Conservation (phyloP, 371 early-diverging fungal species). For the Lichtheimia hyalospora region DNA sequence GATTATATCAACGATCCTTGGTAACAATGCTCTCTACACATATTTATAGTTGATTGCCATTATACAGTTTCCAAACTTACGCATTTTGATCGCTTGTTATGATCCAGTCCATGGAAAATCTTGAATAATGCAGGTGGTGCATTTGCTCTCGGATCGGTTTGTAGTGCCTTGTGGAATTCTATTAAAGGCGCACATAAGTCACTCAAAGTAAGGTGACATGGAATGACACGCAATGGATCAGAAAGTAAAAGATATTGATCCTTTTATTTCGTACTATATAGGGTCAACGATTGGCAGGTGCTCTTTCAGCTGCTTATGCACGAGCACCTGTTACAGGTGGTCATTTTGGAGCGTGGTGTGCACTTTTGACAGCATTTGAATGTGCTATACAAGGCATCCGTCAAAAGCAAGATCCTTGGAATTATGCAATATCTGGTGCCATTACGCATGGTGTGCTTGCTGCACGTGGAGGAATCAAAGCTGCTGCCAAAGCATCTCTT, state of each 20-base stretch:
- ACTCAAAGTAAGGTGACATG: slow-evolving; percentile 83
- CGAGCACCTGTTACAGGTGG: slow-evolving; percentile 95
- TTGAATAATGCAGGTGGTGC: slow-evolving; percentile 96
- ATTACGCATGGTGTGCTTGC: slow-evolving; percentile 94
- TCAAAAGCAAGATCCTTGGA: slow-evolving; percentile 97
- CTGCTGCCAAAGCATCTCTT: slow-evolving; percentile 80
- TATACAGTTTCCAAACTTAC: not conserved
- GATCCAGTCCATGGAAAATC: slow-evolving; percentile 88
- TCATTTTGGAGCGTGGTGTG: slow-evolving; percentile 98
- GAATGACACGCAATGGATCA: not conserved
- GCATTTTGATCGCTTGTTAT: slow-evolving; percentile 2
- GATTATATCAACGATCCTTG: slow-evolving; percentile 55
- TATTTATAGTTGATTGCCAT: not conserved
- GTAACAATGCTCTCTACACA: slow-evolving; percentile 16
- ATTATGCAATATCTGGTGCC: slow-evolving; percentile 87
- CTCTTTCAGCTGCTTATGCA: slow-evolving; percentile 86
- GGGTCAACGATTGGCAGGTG: slow-evolving; percentile 89
- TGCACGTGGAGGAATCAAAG: slow-evolving; percentile 87
- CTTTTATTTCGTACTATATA: slow-evolving; percentile 11
- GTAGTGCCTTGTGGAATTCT: slow-evolving; percentile 94
- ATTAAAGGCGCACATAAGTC: slow-evolving; percentile 97
- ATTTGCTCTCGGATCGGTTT: slow-evolving; percentile 96
- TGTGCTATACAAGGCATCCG: slow-evolving; percentile 89
- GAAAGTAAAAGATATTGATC: not conserved
- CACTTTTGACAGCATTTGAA: slow-evolving; percentile 94